Evolutionary conservation across 192 early-diverging fungal genomes (phyloP).

Genomic region (Linnemannia zychae): DNA sequence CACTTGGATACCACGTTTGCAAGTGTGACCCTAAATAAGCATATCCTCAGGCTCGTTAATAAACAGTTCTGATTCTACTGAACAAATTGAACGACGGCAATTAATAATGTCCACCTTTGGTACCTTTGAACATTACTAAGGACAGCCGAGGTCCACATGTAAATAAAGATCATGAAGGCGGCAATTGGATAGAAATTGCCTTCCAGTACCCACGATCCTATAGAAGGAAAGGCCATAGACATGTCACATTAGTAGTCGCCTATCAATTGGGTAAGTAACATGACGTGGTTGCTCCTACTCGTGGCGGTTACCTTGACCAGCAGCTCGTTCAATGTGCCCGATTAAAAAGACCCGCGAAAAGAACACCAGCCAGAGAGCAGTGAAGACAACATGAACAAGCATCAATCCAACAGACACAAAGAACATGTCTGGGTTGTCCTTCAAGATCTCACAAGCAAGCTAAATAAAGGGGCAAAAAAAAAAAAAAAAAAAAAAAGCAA

Average conservation of each 20-base stretch:
- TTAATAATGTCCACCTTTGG: neutral
- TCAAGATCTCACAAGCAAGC: slow-evolving; percentile 80
- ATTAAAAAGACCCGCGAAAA: slow-evolving; percentile 77
- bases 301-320: slow-evolving; percentile 6
- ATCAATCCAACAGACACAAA: slow-evolving; percentile 71
- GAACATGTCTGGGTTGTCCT: slow-evolving; percentile 78
- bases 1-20: slow-evolving; percentile 82
- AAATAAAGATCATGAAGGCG: slow-evolving; percentile 74
- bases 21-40: slow-evolving; percentile 65
- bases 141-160: slow-evolving; percentile 82
- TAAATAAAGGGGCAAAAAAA: slow-evolving; percentile 34
- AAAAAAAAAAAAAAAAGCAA: neutral
- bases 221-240: neutral
- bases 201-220: slow-evolving; percentile 64
- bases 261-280: neutral
- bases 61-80: neutral
- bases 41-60: neutral
- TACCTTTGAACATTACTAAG: slow-evolving; percentile 80
- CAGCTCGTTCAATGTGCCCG: slow-evolving; percentile 50
- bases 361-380: slow-evolving; percentile 73
- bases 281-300: neutral
- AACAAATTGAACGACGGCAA: neutral
- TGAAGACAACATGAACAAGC: slow-evolving; percentile 70
- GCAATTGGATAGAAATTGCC: slow-evolving; percentile 65
- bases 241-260: neutral